These are phyloP conservation scores for Metarhizium sp. DNA, from an alignment of 2,329 filamentous ascomycete genomes.

Conservation along the genomic window DNA sequence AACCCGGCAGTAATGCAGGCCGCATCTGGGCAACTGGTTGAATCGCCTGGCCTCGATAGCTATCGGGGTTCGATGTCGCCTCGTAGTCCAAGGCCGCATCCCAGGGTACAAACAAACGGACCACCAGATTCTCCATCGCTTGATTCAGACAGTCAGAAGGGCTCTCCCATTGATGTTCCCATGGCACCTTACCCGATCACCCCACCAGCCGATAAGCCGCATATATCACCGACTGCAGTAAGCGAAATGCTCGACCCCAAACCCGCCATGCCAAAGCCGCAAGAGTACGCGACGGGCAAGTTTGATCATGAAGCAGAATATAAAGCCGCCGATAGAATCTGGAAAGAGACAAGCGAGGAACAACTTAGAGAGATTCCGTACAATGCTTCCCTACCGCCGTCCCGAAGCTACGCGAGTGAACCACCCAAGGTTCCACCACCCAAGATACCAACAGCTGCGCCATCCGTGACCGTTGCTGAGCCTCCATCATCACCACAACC, in stretches of 20 bases:
- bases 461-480: conserved; percentile 31
- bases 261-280: conserved; percentile 50
- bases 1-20: conserved; percentile 23
- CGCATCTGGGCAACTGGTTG: conserved; percentile 12
- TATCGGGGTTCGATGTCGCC: conserved; percentile 10
- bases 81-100: conserved; percentile 15
- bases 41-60: conserved; percentile 3
- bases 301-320: conserved; percentile 48
- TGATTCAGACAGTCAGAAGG: conserved; percentile 40
- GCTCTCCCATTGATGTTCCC: conserved; percentile 49
- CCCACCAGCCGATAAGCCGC: conserved; percentile 44
- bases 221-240: conserved; percentile 32
- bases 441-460: conserved; percentile 32
- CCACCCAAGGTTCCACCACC: conserved; percentile 45
- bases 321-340: conserved; percentile 32
- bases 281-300: conserved; percentile 48
- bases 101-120: conserved; percentile 2
- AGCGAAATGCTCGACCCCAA: conserved; percentile 44
- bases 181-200: conserved; percentile 58
- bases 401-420: conserved; percentile 42
- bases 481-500: conserved; percentile 34
- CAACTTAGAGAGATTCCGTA: conserved; percentile 38
- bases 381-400: conserved; percentile 44
- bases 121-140: conserved; percentile 4
- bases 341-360: conserved; percentile 34